phyloP scores from a whole-genome alignment of 306 rosid species.

The Lathyrus oleraceus region DNA sequence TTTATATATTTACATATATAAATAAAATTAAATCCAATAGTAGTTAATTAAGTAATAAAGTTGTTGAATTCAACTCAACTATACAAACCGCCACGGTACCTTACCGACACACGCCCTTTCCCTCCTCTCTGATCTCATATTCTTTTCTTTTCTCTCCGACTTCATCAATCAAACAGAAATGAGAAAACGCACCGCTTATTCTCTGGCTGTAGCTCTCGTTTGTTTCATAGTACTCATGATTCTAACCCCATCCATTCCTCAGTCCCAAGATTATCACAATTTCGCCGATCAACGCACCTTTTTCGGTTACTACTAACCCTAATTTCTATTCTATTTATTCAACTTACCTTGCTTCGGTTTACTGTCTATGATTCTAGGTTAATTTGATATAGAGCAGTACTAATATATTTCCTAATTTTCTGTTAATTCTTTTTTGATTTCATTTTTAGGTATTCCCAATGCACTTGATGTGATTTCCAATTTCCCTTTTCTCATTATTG shows the following conservation, averaged over 20 bases:
- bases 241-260: slow-evolving; percentile 79
- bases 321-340: neutral
- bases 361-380: neutral
- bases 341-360: neutral
- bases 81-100: slow-evolving; percentile 2
- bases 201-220: slow-evolving; percentile 54
- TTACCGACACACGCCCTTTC: neutral
- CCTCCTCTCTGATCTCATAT: neutral
- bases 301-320: slow-evolving; percentile 51
- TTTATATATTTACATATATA: no score
- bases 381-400: neutral
- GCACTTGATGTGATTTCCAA: slow-evolving; percentile 81
- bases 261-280: slow-evolving; percentile 74
- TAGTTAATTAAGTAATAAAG: no score
- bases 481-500: slow-evolving; percentile 78
- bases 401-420: neutral
- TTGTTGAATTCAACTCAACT: neutral
- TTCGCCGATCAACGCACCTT: slow-evolving; percentile 81
- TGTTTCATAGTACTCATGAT: slow-evolving; percentile 72
- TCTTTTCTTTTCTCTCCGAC: neutral
- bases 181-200: slow-evolving; percentile 53
- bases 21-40: no score
- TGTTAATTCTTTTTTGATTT: neutral
- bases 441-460: slow-evolving; percentile 73
- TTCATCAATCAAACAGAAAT: slow-evolving; percentile 13